Percentiles rank a stretch among this genome's conserved stretches.
Conservation (phyloP, 805 yeast species). For the Myxozyma mucilagina region DNA sequence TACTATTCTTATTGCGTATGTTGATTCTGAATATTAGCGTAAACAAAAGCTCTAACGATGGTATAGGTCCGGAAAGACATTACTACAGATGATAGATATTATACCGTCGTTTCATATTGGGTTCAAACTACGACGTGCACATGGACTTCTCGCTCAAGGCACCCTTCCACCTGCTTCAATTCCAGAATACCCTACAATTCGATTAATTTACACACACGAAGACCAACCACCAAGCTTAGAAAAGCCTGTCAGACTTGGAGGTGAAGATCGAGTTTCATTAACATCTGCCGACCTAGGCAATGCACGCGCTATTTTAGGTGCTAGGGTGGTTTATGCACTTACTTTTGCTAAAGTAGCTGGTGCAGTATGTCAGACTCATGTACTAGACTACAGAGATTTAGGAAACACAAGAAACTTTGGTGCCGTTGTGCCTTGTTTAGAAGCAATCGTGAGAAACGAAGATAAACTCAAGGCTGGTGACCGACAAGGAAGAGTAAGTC, state of each 20-base stretch:
- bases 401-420: slow-evolving; percentile 34
- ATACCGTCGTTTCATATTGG: background rate
- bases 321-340: slow-evolving; percentile 40
- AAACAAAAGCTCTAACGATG: background rate
- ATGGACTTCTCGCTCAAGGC: slow-evolving; percentile 22
- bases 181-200: slow-evolving; percentile 3
- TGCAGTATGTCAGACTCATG: slow-evolving; percentile 42
- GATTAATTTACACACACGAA: slow-evolving; percentile 23
- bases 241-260: background rate
- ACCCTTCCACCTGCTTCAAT: slow-evolving; percentile 10
- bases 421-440: slow-evolving; percentile 38
- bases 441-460: slow-evolving; percentile 35
- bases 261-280: slow-evolving; percentile 19
- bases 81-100: background rate
- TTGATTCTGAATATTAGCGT: background rate
- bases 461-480: slow-evolving; percentile 32
- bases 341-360: slow-evolving; percentile 36
- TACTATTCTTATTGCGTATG: slow-evolving; percentile 18
- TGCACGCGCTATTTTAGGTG: slow-evolving; percentile 41
- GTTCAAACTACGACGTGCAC: slow-evolving; percentile 14
- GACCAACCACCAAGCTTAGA: slow-evolving; percentile 10
- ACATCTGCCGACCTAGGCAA: slow-evolving; percentile 33
- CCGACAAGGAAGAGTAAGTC: slow-evolving; percentile 32
- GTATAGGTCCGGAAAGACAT: background rate
- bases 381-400: slow-evolving; percentile 37